Evolutionary conservation across 768 basidiomycete genomes (phyloP).

Genomic region (Rhodosporidiobolus odoratus): DNA sequence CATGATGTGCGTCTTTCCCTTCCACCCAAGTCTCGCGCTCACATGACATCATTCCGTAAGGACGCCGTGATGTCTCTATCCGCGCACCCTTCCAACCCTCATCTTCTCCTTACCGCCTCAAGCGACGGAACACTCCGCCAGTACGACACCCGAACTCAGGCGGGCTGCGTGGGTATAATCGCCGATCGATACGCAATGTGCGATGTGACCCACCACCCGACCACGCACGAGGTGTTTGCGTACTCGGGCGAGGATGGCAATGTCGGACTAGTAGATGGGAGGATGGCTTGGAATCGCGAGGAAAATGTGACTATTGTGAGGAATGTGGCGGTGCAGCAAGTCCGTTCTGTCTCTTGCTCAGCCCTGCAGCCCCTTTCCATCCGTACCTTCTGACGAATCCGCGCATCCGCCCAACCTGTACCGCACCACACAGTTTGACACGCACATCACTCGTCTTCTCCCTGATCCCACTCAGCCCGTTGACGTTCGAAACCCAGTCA

Average conservation of each 20-base stretch:
- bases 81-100: conserved; percentile 16
- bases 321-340: conserved; percentile 4
- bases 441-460: not conserved
- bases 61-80: conserved; percentile 18
- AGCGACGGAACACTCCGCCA: conserved; percentile 23
- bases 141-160: conserved; percentile 15
- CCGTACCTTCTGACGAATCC: too few species aligned
- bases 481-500: not conserved
- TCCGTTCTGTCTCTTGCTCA: not conserved
- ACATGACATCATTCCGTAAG: not conserved
- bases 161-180: not conserved
- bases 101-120: conserved; percentile 27
- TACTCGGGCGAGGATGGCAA: conserved; percentile 9
- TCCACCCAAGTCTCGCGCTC: too few species aligned
- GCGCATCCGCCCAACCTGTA: not conserved
- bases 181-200: conserved; percentile 14
- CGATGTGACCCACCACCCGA: conserved; percentile 21
- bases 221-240: conserved; percentile 19
- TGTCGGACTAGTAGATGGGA: conserved; percentile 16
- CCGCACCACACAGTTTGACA: not conserved
- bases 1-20: conserved; percentile 11
- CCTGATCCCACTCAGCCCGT: not conserved
- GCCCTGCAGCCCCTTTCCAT: not conserved
- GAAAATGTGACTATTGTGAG: not conserved
- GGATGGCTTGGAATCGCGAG: conserved; percentile 15